Percentiles rank a stretch among this genome's conserved stretches.
Evolutionary conservation across 2,329 filamentous ascomycete genomes (phyloP).

Genomic region (Cadophora sp.): DNA sequence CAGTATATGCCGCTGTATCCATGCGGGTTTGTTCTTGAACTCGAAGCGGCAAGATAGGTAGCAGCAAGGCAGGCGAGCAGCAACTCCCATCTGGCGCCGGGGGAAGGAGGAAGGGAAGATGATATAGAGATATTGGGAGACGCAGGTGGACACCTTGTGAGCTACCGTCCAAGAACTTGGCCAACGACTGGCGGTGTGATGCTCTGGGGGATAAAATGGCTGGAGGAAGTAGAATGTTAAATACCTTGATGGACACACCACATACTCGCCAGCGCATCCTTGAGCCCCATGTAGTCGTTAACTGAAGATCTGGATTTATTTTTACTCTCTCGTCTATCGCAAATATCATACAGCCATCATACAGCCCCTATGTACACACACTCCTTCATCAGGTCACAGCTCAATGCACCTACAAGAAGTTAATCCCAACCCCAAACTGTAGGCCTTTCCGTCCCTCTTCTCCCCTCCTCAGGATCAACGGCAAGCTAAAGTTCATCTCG

Average conservation of each 20-base stretch:
- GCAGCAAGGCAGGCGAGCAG: too few relatives aligned
- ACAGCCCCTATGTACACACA: neutral
- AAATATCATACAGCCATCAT: neutral
- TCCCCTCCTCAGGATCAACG: slow-evolving; percentile 79
- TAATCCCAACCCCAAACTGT: slow-evolving; percentile 95
- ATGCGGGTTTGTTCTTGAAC: too few relatives aligned
- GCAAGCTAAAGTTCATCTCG: slow-evolving; percentile 94
- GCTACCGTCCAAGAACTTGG: neutral
- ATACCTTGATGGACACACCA: neutral
- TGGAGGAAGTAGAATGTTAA: too few relatives aligned
- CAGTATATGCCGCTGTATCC: too few relatives aligned
- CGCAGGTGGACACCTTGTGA: neutral
- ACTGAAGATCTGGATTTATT: neutral
- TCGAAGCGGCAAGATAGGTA: too few relatives aligned
- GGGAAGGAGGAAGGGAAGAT: neutral
- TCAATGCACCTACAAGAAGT: slow-evolving; percentile 71
- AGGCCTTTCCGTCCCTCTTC: slow-evolving; percentile 91
- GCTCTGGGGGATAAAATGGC: too few relatives aligned
- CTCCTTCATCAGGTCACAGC: too few relatives aligned
- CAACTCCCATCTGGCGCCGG: neutral
- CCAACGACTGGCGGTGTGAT: neutral
- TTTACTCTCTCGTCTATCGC: neutral
- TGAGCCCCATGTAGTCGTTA: too few relatives aligned
- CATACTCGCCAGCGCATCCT: too few relatives aligned
- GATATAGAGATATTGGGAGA: neutral